phyloP scores from a whole-genome alignment of 805 yeast genomes.

The Candida saitoana region DNA sequence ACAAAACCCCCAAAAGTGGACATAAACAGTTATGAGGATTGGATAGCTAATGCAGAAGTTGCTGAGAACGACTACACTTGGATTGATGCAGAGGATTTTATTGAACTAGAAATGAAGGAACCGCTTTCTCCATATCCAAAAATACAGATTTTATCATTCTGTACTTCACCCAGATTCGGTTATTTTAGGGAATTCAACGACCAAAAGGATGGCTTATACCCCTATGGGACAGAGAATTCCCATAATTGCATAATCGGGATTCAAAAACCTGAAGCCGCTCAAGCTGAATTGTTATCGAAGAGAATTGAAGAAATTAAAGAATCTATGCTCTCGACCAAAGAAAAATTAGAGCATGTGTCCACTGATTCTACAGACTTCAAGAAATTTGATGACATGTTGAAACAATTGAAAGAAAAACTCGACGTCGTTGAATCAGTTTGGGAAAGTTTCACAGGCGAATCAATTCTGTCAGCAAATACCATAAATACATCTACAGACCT shows the following conservation, averaged over 20 bases:
- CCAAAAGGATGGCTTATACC: conserved; percentile 43
- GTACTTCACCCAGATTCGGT: conserved; percentile 54
- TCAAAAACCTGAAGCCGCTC: conserved; percentile 54
- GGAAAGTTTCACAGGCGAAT: conserved; percentile 17
- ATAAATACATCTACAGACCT: conserved; percentile 1
- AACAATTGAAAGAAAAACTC: conserved; percentile 17
- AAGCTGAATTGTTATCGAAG: conserved; percentile 38
- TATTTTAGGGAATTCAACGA: conserved; percentile 53
- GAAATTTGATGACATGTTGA: conserved; percentile 8
- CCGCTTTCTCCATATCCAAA: conserved; percentile 38
- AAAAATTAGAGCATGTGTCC: conserved; percentile 18
- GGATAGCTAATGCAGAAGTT: conserved; percentile 22
- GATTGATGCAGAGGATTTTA: conserved; percentile 73
- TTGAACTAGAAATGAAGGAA: conserved; percentile 58
- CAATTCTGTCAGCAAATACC: conserved; percentile 2
- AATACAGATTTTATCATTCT: conserved; percentile 44
- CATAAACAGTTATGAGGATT: conserved; percentile 13
- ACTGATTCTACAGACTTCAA: conserved; percentile 7
- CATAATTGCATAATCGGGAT: conserved; percentile 62
- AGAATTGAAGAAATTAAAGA: conserved; percentile 15
- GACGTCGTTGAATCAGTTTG: conserved; percentile 22
- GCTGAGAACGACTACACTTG: conserved; percentile 43
- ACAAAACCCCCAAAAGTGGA: background rate
- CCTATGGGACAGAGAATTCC: conserved; percentile 59
- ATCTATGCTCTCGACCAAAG: conserved; percentile 26